phyloP scores from a whole-genome alignment of 192 early-diverging fungal species.

The Coemansia sp. region DNA sequence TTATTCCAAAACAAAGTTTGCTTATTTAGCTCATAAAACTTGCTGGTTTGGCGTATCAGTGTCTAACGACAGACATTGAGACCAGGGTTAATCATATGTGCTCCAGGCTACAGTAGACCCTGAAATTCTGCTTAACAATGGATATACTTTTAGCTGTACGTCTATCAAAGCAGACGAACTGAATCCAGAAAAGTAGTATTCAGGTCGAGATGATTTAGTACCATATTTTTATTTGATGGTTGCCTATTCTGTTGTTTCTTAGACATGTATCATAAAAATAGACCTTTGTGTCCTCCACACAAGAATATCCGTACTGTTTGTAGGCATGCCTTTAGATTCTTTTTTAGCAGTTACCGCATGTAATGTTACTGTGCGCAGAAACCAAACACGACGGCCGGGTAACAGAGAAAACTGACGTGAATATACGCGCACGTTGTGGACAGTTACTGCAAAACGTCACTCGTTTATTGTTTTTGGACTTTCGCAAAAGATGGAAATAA shows the following conservation, averaged over 20 bases:
- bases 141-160: neutral
- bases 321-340: neutral
- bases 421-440: neutral
- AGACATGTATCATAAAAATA: neutral
- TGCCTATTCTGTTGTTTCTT: neutral
- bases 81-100: neutral
- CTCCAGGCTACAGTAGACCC: neutral
- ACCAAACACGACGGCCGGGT: neutral
- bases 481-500: neutral
- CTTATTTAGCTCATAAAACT: neutral
- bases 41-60: neutral
- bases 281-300: neutral
- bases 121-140: neutral
- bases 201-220: neutral
- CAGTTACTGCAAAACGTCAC: slow-evolving; percentile 3
- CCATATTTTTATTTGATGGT: neutral
- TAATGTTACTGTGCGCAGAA: slow-evolving; percentile 1
- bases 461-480: neutral
- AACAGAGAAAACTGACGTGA: neutral
- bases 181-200: slow-evolving; percentile 1
- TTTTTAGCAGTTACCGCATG: neutral
- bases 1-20: neutral
- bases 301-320: neutral
- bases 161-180: neutral
- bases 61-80: neutral